These are phyloP conservation scores for Isabelozyma rhagii DNA, from an alignment of 805 yeast species.

Conservation along the genomic window DNA sequence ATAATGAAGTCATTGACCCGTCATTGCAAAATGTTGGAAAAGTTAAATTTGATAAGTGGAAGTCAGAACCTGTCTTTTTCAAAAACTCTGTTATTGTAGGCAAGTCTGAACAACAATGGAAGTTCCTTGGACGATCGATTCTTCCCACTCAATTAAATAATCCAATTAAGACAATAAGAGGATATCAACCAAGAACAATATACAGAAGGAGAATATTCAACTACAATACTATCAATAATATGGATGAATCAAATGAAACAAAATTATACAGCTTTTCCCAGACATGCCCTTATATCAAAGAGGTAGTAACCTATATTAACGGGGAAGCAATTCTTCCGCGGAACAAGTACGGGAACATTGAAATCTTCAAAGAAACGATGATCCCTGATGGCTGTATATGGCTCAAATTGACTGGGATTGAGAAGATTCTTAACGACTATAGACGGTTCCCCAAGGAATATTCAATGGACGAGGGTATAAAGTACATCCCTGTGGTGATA, in stretches of 20 bases:
- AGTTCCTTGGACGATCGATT: slow-evolving; percentile 29
- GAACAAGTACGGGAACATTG: slow-evolving; percentile 30
- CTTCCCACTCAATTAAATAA: slow-evolving; percentile 9
- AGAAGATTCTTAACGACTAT: slow-evolving; percentile 13
- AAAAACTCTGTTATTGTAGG: slow-evolving; percentile 19
- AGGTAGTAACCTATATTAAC: slow-evolving; percentile 2
- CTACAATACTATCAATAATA: slow-evolving; percentile 11
- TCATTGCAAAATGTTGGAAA: slow-evolving; percentile 10
- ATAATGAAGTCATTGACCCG: slow-evolving; percentile 20
- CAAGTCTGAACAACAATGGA: slow-evolving; percentile 33
- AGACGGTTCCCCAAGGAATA: slow-evolving; percentile 1
- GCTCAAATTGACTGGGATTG: slow-evolving; percentile 20
- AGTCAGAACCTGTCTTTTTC: slow-evolving; percentile 15
- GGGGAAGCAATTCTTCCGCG: slow-evolving; percentile 15
- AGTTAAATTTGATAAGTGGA: slow-evolving; percentile 9
- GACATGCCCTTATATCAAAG: slow-evolving; percentile 22
- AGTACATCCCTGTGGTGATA: slow-evolving; percentile 28
- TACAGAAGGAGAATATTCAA: slow-evolving; percentile 15
- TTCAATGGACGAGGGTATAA: slow-evolving; percentile 5
- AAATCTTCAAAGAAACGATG: slow-evolving; percentile 25
- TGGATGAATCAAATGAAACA: slow-evolving; percentile 16
- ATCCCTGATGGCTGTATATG: slow-evolving; percentile 28
- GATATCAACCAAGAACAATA: slow-evolving; percentile 19
- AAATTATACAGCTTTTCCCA: slow-evolving; percentile 24
- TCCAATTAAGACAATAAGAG: slow-evolving; percentile 16